Base-by-base conservation (phyloP, 768 basidiomycete species). In the Zangia roseola region DNA sequence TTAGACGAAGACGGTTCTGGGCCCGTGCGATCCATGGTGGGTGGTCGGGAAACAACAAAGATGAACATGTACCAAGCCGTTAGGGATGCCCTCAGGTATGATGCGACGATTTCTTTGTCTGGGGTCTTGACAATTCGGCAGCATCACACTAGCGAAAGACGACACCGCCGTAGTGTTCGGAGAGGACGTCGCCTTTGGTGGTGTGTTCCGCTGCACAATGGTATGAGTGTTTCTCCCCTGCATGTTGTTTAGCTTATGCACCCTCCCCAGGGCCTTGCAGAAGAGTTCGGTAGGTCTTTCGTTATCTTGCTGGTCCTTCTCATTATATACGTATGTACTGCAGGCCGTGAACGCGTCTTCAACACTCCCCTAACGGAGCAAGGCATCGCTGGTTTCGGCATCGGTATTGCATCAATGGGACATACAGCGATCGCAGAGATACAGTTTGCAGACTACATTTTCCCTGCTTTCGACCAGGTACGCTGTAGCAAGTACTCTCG, bases 61-160 rank as follows among this genome's bases (percentile, higher is more conserved):
- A 95, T 95, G 92, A 97, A 97, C 64, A 74, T 86, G 56, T 97
- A 93, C 68, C 94, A 97, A 64, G 90, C 94, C 2, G 80, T 97
- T 13, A 78, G 94, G 40, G 92, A 95, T 64, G 92, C 91, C 3
- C 80, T 97, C 74, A 86, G 86, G 89, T 87, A 58, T 42, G 71
- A 56, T 21, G 21, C 21, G 25, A 43, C 39, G 6, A 6, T 16
- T 31, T 19, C 10, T 33, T 19, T 2, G 16, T 41, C 38, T 24
- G 6, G 10, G 10, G 10, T 54, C 10, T 33, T 63, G 34, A 68
- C 40, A 25, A 19, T 13, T 13, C n/a, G 12, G 38, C 48, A 91
- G 91, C 49, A 91, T 88, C 50, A 89, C 90, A 5, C 69, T 97
- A 17, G 72, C 78, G 25, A 93, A 91, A 61, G 92, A 97, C 60